Percentiles rank a stretch among this genome's conserved stretches.
These are phyloP conservation scores for Sutorius australiensis DNA, from an alignment of 768 basidiomycete species.

Conservation along the genomic window DNA sequence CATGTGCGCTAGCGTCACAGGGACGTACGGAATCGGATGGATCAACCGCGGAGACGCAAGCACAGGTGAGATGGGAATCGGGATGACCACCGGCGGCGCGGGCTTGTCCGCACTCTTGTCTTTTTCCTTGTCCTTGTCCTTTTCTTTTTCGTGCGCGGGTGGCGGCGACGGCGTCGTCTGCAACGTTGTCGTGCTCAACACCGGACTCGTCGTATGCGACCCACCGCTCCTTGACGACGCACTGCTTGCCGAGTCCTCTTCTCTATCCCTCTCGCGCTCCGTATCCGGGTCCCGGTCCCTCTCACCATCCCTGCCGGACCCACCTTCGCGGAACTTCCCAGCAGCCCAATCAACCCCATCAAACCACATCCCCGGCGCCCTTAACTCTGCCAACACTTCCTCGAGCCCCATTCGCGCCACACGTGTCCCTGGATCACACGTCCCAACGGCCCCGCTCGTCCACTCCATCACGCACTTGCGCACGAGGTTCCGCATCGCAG, in stretches of 20 bases:
- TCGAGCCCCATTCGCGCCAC: constrained; percentile 56
- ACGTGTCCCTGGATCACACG: constrained; percentile 51
- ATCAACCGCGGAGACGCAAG: constrained; percentile 58
- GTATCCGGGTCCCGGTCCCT: constrained; percentile 34
- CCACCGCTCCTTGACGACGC: constrained; percentile 46
- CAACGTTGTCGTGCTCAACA: constrained; percentile 67
- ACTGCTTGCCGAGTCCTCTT: constrained; percentile 47
- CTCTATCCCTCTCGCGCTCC: constrained; percentile 32
- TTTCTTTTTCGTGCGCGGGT: constrained; percentile 40
- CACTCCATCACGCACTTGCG: constrained; percentile 63
- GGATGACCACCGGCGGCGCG: constrained; percentile 30
- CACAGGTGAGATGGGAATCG: constrained; percentile 52
- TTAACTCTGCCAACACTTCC: constrained; percentile 54
- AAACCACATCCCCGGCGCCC: constrained; percentile 62
- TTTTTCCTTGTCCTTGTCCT: constrained; percentile 33
- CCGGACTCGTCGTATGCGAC: constrained; percentile 67
- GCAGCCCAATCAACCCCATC: constrained; percentile 65
- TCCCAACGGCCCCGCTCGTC: constrained; percentile 37
- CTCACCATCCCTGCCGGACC: constrained; percentile 19
- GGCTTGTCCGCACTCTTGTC: constrained; percentile 11
- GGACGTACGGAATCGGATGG: constrained; percentile 67
- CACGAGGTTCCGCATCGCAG: constrained; percentile 68
- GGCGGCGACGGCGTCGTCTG: constrained; percentile 79
- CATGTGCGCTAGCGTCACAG: constrained; percentile 50
- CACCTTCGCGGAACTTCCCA: constrained; percentile 36